Base-by-base conservation (phyloP, 2,329 filamentous ascomycete species). In the Leptographium procerum region DNA sequence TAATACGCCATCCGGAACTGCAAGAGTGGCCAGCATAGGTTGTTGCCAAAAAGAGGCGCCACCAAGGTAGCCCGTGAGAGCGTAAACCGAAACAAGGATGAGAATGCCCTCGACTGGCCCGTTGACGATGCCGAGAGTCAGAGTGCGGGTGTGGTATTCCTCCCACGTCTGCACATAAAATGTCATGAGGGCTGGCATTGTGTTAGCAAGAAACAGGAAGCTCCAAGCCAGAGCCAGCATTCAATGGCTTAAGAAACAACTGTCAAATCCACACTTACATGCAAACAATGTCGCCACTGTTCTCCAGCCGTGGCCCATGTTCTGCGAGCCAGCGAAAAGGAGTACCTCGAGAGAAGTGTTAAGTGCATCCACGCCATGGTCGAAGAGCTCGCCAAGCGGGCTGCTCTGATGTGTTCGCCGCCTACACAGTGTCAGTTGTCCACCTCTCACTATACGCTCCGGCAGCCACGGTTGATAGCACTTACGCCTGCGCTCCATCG, bases 91-190 rank as follows among this genome's bases (percentile, higher is more conserved):
- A 66, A 89, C 86, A 24, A 99, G 80, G 47, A 89, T 91, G 52
- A 97, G 74, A 58, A 99, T 87, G 56, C 94, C 94, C 73, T 99
- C 94, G 43, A 99, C 94, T 4, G 94, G 94, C 0, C 94, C 94
- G 63, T 92, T 96, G 64, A 99, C 80, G 62, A 97, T 76, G 60
- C 94, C 94, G 7, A 99, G 82, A 1, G 91, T 96, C 53, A 99
- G 82, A 3, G 91, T 94, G 72, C 96, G 91, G 56, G 94, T 99
- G 75, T 97, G 92, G 74, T 97, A 99, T 71, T 97, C 94, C 69
- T 99, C 94, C 94, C 94, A 99, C 36, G 94, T 97, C 71, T 97
- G 94, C 48, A 97, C 87, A 72, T 97, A 97, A 73, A 99, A 99
- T n/a, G 94, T 96, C 66, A 95, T 78, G 60, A 92, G 83, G 8